A percentile compares a stretch with the other conserved stretches of the same genome.
Conservation (phyloP, 768 basidiomycete genomes). For the Asterophora parasitica region DNA sequence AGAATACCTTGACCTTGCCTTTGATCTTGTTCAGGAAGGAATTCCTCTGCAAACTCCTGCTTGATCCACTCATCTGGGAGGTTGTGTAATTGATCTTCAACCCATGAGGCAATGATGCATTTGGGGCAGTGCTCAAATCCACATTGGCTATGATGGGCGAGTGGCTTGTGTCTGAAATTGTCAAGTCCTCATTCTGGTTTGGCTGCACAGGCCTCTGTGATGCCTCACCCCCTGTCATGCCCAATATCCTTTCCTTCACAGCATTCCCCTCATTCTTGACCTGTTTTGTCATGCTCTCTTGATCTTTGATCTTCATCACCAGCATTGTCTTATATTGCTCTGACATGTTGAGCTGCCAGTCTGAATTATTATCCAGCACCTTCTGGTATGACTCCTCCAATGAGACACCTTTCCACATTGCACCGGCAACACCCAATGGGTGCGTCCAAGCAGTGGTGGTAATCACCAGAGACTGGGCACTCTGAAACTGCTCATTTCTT, state of each 20-base stretch:
- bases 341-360: conserved; percentile 12
- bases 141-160: background rate
- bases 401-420: conserved; percentile 16
- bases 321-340: background rate
- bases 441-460: conserved; percentile 15
- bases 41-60: conserved; percentile 17
- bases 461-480: conserved; percentile 5
- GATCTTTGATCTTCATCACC: background rate
- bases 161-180: conserved; percentile 1
- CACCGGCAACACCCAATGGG: conserved; percentile 13
- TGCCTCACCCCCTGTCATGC: background rate
- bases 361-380: conserved; percentile 15
- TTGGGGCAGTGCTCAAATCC: background rate
- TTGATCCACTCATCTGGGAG: background rate
- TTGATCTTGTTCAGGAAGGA: conserved; percentile 33
- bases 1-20: conserved; percentile 35
- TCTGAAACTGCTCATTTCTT: background rate
- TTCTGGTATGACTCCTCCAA: conserved; percentile 16
- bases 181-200: background rate
- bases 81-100: conserved; percentile 4
- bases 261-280: background rate
- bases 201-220: background rate
- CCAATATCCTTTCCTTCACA: background rate
- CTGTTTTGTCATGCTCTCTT: background rate
- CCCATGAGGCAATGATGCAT: background rate